phyloP scores from a whole-genome alignment of 2,329 filamentous ascomycete genomes.

The Harringtonia lauricola region DNA sequence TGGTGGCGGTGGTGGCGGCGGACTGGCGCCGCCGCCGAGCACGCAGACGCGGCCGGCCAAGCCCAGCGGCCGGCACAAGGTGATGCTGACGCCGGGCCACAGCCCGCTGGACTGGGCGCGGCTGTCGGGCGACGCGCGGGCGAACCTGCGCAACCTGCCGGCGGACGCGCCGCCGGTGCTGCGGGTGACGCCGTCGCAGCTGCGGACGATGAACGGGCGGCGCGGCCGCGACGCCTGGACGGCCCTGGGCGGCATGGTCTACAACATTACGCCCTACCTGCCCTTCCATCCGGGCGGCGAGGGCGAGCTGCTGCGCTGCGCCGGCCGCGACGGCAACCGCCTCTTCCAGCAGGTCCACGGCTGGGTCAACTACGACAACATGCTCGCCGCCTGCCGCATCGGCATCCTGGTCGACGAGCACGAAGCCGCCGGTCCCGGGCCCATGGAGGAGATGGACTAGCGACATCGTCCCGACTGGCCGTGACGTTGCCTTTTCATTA shows the following conservation, averaged over 20 bases:
- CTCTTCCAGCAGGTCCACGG: constrained; percentile 58
- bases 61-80: constrained; percentile 47
- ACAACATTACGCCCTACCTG: constrained; percentile 84
- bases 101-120: constrained; percentile 95
- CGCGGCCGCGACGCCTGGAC: constrained; percentile 86
- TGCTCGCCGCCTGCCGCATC: constrained; percentile 52
- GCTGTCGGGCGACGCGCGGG: constrained; percentile 48
- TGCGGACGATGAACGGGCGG: constrained; percentile 69
- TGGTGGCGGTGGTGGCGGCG: constrained; percentile 13
- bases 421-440: constrained; percentile 15
- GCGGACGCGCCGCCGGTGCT: constrained; percentile 44
- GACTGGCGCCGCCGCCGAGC: constrained; percentile 42
- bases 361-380: constrained; percentile 64
- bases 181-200: constrained; percentile 70
- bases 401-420: constrained; percentile 52
- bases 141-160: constrained; percentile 56
- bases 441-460: constrained; percentile 54
- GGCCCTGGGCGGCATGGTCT: constrained; percentile 78
- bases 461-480: neutral
- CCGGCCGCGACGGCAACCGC: constrained; percentile 49
- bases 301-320: constrained; percentile 56
- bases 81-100: constrained; percentile 78
- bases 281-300: constrained; percentile 85
- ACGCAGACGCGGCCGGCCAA: constrained; percentile 40
- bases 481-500: neutral